Evolutionary conservation across 176 grass and related monocot species (phyloP).

Genomic region (sorghum (Sorghum bicolor)): DNA sequence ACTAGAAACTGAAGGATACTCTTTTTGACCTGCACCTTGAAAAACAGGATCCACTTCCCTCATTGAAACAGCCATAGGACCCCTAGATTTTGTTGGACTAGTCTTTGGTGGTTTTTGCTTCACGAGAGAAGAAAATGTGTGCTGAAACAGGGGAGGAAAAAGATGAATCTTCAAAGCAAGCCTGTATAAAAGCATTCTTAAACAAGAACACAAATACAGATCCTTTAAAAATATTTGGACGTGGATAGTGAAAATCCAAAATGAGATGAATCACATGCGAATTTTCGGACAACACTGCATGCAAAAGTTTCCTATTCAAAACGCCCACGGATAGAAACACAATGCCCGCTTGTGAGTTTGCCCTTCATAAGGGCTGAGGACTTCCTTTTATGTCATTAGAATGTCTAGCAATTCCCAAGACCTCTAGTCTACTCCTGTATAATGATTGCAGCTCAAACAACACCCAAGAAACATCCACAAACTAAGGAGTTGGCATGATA

Average conservation of each 20-base stretch:
- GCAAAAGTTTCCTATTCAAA: conserved; percentile 9
- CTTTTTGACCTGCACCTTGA: conserved; percentile 84
- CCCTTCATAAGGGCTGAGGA: not conserved
- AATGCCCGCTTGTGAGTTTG: not conserved
- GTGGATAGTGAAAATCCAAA: conserved; percentile 4
- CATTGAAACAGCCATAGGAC: conserved; percentile 82
- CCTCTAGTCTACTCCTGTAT: not conserved
- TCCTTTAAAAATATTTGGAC: not conserved
- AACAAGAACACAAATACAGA: conserved; percentile 2
- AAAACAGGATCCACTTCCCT: conserved; percentile 85
- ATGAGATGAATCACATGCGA: not conserved
- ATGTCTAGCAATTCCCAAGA: not conserved
- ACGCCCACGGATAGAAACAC: not conserved
- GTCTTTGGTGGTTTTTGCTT: conserved; percentile 64
- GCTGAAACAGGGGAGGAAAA: conserved; percentile 44
- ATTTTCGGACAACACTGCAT: not conserved
- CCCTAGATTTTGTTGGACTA: conserved; percentile 52
- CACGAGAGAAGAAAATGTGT: conserved; percentile 69
- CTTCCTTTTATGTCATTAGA: not conserved
- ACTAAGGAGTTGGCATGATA: not conserved
- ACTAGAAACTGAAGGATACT: conserved; percentile 69
- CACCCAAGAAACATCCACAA: not conserved
- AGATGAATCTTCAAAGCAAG: conserved; percentile 3
- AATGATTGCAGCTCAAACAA: not conserved
- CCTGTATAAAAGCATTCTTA: not conserved